Percentiles rank a stretch among this genome's conserved stretches.
These are phyloP conservation scores for Asparagopsis taxiformis DNA, from an alignment of 31 red algal genomes.

Conservation along the genomic window DNA sequence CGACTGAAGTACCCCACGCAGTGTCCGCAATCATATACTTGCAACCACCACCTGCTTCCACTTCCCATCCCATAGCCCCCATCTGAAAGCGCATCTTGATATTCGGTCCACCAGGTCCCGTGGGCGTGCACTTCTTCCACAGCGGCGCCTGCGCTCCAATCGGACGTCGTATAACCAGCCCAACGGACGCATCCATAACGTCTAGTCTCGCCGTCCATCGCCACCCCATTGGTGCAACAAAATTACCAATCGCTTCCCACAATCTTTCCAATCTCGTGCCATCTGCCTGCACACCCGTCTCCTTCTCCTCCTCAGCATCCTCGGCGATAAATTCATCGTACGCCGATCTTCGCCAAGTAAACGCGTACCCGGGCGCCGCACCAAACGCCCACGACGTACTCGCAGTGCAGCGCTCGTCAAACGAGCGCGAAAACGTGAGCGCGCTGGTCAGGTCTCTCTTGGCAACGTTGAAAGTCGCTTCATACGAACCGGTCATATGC, in stretches of 20 bases:
- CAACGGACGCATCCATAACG: constrained; percentile 42
- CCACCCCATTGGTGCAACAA: constrained; percentile 58
- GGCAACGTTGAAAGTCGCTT: constrained; percentile 30
- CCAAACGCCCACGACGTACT: constrained; percentile 68
- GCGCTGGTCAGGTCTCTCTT: constrained; percentile 47
- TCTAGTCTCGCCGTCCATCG: constrained; percentile 44
- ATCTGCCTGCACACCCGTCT: constrained; percentile 17
- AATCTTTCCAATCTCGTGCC: not conserved
- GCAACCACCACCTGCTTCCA: constrained; percentile 66
- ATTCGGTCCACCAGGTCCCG: constrained; percentile 45
- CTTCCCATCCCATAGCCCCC: constrained; percentile 76
- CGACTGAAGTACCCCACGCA: constrained; percentile 48
- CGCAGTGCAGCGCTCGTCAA: constrained; percentile 61
- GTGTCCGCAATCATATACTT: constrained; percentile 64
- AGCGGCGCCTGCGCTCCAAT: constrained; percentile 64
- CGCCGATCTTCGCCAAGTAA: constrained; percentile 50
- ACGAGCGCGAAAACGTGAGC: constrained; percentile 36
- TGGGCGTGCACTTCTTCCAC: constrained; percentile 51
- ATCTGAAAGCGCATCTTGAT: constrained; percentile 47
- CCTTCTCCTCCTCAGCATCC: not conserved
- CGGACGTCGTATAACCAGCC: constrained; percentile 37
- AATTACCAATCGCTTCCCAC: constrained; percentile 17
- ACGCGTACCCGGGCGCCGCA: constrained; percentile 42
- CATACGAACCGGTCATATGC: constrained; percentile 57
- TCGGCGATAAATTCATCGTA: constrained; percentile 62